Conservation (phyloP, 345 rosid species). For the Moricandia arvensis region DNA sequence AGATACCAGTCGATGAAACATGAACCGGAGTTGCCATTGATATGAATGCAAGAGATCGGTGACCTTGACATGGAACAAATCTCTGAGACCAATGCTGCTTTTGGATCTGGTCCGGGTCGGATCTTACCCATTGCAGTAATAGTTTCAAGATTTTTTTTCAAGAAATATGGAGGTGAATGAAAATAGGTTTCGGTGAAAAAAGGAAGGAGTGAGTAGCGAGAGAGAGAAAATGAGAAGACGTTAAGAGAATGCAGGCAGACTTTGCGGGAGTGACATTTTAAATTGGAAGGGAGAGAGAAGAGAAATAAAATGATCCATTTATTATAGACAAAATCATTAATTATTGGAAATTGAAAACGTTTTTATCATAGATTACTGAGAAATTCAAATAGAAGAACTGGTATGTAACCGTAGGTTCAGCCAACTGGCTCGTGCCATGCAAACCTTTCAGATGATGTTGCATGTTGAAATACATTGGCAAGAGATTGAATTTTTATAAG, state of each 20-base stretch:
- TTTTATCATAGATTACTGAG: background rate
- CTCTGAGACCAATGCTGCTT: conserved; percentile 55
- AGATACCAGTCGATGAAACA: conserved; percentile 91
- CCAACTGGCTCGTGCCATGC: background rate
- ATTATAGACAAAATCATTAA: background rate
- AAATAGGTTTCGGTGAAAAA: background rate
- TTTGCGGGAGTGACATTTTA: conserved; percentile 63
- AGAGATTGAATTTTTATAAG: background rate
- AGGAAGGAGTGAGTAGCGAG: conserved; percentile 1
- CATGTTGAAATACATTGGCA: background rate
- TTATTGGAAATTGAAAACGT: background rate
- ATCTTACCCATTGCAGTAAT: conserved; percentile 44
- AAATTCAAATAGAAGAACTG: conserved; percentile 9
- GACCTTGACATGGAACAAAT: conserved; percentile 60
- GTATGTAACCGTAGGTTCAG: conserved; percentile 11
- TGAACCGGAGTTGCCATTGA: conserved; percentile 22
- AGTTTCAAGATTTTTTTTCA: background rate
- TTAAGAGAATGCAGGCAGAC: conserved; percentile 61
- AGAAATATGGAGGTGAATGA: background rate
- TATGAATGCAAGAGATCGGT: conserved; percentile 56
- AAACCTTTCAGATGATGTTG: background rate
- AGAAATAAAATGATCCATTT: background rate
- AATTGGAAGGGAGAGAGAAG: conserved; percentile 41
- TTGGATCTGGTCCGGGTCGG: conserved; percentile 46
- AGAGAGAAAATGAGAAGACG: conserved; percentile 37